These are phyloP conservation scores for Paramecium primaurelia DNA, from an alignment of 73 alveolate species.

Conservation along the genomic window DNA sequence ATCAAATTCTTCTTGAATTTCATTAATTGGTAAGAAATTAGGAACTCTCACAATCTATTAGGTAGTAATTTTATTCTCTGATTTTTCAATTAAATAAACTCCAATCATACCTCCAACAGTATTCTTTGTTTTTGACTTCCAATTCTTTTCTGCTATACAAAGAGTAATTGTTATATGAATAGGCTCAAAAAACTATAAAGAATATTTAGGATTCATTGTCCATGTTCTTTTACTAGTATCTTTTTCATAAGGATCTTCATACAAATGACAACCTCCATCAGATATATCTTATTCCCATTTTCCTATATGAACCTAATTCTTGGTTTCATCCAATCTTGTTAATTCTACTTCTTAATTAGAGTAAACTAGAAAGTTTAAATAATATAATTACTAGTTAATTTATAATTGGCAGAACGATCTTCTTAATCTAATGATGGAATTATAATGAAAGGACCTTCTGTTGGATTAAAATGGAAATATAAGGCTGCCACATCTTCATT, in stretches of 20 bases:
- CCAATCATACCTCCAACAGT: constrained; percentile 93
- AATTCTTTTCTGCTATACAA: constrained; percentile 83
- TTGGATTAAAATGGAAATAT: constrained; percentile 78
- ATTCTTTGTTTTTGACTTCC: constrained; percentile 84
- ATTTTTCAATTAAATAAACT: constrained; percentile 76
- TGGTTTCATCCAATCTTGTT: constrained; percentile 75
- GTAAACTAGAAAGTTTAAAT: constrained; percentile 45
- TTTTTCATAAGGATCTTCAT: constrained; percentile 79
- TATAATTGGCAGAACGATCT: constrained; percentile 73
- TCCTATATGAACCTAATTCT: constrained; percentile 78
- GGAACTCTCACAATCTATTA: constrained; percentile 55
- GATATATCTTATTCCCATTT: constrained; percentile 82
- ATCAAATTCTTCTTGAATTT: constrained; percentile 72
- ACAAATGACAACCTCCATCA: constrained; percentile 88
- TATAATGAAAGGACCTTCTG: constrained; percentile 86
- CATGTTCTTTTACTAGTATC: constrained; percentile 75
- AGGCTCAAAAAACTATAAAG: constrained; percentile 64
- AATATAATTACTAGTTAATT: constrained; percentile 62
- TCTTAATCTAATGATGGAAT: constrained; percentile 80
- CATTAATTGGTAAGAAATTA: constrained; percentile 94
- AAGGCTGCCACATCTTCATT: constrained; percentile 87
- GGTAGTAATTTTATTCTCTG: constrained; percentile 55
- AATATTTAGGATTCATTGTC: constrained; percentile 84
- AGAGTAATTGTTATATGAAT: constrained; percentile 75
- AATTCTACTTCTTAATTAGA: constrained; percentile 79